Evolutionary conservation across 2,329 filamentous ascomycete species (phyloP), one percentile per base, ranked within the genome.

Genomic region (Chrysosporium keratinophilum): DNA sequence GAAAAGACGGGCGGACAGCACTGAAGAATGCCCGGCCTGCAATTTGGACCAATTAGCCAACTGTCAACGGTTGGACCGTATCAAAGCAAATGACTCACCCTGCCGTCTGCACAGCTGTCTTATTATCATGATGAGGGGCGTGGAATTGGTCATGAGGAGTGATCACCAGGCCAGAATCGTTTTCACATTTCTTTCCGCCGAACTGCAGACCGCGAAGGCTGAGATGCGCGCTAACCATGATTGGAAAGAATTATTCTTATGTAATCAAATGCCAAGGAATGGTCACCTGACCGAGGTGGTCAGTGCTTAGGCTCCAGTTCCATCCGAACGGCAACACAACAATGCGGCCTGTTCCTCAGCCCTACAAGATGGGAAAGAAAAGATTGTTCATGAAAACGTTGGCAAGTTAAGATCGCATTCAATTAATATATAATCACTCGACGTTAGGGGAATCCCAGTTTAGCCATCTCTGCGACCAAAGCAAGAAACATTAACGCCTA

Each of bases 101-200:
- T 72, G 70, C 65, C 69, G 69, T 64, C 66, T 57, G 60, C 62
- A 66, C 42, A 69, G 48, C 53, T 68, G 63, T 59, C 70, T 67
- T 60, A 72, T 63, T 64, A 72, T 72, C 70, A 72, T 72, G 48
- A 52, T 67, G 65, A 47, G 43, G 50, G 9, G 35, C 50, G 44
- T 31, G 35, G 50, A 35, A 50, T 41, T 41, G 54, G 28, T 58
- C 52, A 55, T 50, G 50, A 52, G 54, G 15, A 50, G 46, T 14
- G 35, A 55, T 53, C 49, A 50, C 46, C 43, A 35, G 46, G 35
- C 20, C 12, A 14, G 31, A 41, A 20, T 39, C 20, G 31, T 46
- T 52, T 46, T 52, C 41, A 52, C 46, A 52, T 52, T 52, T 42
- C 23, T 28, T 39, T 40, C 42, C 5, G 35, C n/a, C 41, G 10